A percentile compares a stretch with the other conserved stretches of the same genome.
These are phyloP conservation scores for Aspergillus steynii DNA, from an alignment of 495 filamentous ascomycete species.

Conservation along the genomic window DNA sequence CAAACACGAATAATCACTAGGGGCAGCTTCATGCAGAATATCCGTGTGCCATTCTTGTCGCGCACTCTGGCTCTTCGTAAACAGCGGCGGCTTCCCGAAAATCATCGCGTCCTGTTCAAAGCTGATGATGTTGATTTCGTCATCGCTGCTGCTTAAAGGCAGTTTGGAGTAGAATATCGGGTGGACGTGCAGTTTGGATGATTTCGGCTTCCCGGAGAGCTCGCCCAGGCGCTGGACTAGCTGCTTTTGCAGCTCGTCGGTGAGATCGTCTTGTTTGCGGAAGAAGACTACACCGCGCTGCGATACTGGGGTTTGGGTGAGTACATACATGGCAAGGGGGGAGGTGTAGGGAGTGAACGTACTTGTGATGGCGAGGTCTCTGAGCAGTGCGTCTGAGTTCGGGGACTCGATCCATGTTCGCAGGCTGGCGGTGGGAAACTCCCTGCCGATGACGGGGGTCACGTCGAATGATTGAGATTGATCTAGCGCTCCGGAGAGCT, in stretches of 20 bases:
- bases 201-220: slow-evolving; percentile 58
- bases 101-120: slow-evolving; percentile 48
- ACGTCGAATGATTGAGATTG: slow-evolving; percentile 21
- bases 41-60: slow-evolving; percentile 62
- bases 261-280: slow-evolving; percentile 62
- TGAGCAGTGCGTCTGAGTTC: slow-evolving; percentile 57
- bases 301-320: slow-evolving; percentile 52
- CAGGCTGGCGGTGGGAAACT: slow-evolving; percentile 50
- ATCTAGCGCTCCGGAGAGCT: slow-evolving; percentile 39
- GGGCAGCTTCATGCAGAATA: slow-evolving; percentile 69
- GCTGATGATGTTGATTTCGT: slow-evolving; percentile 74
- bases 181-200: slow-evolving; percentile 65
- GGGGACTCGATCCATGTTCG: slow-evolving; percentile 50
- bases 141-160: slow-evolving; percentile 58
- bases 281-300: slow-evolving; percentile 76
- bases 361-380: slow-evolving; percentile 57
- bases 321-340: slow-evolving; percentile 20
- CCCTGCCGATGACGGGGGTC: slow-evolving; percentile 52
- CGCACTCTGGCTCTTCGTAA: slow-evolving; percentile 21
- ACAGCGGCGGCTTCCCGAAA: slow-evolving; percentile 31
- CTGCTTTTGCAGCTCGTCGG: slow-evolving; percentile 62
- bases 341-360: no score
- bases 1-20: slow-evolving; percentile 68
- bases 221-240: slow-evolving; percentile 59
- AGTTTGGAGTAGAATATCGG: slow-evolving; percentile 62